phyloP scores from a whole-genome alignment of 1,284 basidiomycete species.

The Tranzscheliella williamsii region DNA sequence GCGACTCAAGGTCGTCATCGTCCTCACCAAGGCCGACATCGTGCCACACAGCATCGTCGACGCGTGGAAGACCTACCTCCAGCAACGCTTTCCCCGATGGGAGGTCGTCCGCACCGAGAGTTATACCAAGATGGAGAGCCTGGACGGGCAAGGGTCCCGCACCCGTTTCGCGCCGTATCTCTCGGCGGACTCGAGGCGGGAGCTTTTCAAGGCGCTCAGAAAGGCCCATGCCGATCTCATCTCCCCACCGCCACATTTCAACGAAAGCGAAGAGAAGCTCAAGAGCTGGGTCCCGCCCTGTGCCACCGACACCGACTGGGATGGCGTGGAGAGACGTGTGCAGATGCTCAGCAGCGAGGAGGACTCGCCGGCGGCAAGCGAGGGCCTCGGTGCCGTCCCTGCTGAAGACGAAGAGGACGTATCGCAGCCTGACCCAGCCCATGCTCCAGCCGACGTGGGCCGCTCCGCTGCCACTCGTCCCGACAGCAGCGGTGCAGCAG shows the following conservation, averaged over 20 bases:
- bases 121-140: slow-evolving; percentile 29
- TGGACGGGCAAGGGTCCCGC: slow-evolving; percentile 43
- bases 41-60: slow-evolving; percentile 34
- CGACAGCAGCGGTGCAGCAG: not conserved
- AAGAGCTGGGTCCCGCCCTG: slow-evolving; percentile 69
- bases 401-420: not conserved
- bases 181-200: slow-evolving; percentile 21
- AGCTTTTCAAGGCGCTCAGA: slow-evolving; percentile 70
- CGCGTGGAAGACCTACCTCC: slow-evolving; percentile 27
- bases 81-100: slow-evolving; percentile 33
- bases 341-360: slow-evolving; percentile 23
- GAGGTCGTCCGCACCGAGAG: slow-evolving; percentile 43
- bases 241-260: slow-evolving; percentile 70
- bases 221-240: slow-evolving; percentile 72
- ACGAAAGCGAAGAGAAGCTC: slow-evolving; percentile 66
- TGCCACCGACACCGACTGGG: slow-evolving; percentile 42
- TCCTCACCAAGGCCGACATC: slow-evolving; percentile 48
- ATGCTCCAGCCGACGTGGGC: not conserved
- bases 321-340: slow-evolving; percentile 28
- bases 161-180: slow-evolving; percentile 35
- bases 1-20: slow-evolving; percentile 63
- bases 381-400: not conserved
- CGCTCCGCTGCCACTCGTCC: not conserved
- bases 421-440: too few species aligned
- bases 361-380: not conserved